phyloP scores from a whole-genome alignment of 768 basidiomycete genomes.

The Cytidiella melzeri region DNA sequence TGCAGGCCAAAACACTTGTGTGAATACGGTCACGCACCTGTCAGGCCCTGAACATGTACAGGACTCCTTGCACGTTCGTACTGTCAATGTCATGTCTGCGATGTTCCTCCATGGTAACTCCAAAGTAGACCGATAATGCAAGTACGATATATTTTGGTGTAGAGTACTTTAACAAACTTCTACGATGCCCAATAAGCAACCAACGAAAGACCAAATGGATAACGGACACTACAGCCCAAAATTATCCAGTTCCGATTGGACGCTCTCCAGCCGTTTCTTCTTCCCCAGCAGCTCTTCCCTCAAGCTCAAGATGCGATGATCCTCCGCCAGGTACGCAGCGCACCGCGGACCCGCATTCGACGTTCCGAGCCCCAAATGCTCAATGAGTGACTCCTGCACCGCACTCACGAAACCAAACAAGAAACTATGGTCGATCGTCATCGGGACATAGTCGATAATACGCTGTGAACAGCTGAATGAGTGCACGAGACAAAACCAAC shows the following conservation, averaged over 20 bases:
- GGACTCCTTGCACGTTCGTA: too few relatives aligned
- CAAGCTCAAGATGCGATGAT: slow-evolving; percentile 30
- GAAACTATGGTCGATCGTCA: slow-evolving; percentile 24
- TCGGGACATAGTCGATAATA: slow-evolving; percentile 13
- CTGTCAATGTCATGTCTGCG: too few relatives aligned
- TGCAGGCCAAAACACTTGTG: background rate
- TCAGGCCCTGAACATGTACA: too few relatives aligned
- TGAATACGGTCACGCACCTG: background rate
- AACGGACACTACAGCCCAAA: too few relatives aligned
- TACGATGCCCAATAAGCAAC: too few relatives aligned
- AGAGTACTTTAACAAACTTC: too few relatives aligned
- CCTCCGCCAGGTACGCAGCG: slow-evolving; percentile 38
- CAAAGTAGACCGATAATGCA: too few relatives aligned
- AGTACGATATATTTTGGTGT: too few relatives aligned
- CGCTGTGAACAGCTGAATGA: slow-evolving; percentile 7
- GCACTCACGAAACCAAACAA: slow-evolving; percentile 25
- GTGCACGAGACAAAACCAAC: background rate
- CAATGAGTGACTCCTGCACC: slow-evolving; percentile 30
- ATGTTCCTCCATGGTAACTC: too few relatives aligned
- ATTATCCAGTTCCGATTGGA: slow-evolving; percentile 29
- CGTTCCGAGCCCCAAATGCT: slow-evolving; percentile 29
- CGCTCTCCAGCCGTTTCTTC: slow-evolving; percentile 33
- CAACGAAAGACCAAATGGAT: too few relatives aligned
- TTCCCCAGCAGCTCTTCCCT: slow-evolving; percentile 30
- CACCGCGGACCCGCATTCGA: slow-evolving; percentile 30